Conservation (phyloP, 2,329 filamentous ascomycete species). For the Alternaria brassicae region DNA sequence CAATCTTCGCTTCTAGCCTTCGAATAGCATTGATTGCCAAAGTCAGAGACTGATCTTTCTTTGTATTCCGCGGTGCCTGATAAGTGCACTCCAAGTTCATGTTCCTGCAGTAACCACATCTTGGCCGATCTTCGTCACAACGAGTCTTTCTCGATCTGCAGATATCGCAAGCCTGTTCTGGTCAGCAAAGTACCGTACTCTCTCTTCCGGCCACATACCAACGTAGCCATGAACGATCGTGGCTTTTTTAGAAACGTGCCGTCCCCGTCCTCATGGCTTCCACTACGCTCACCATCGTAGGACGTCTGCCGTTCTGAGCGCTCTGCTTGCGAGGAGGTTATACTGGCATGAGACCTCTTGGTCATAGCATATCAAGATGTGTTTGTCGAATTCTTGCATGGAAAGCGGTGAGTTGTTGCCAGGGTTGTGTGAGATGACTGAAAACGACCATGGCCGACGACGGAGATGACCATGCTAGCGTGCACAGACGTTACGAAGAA, state of each 20-base stretch:
- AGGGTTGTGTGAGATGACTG: slow-evolving; percentile 5
- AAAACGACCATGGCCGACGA: neutral
- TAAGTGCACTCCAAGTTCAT: slow-evolving; percentile 60
- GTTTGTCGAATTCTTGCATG: slow-evolving; percentile 8
- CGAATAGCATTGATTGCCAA: slow-evolving; percentile 63
- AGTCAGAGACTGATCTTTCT: slow-evolving; percentile 62
- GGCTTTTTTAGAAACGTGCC: slow-evolving; percentile 43
- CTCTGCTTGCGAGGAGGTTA: slow-evolving; percentile 28
- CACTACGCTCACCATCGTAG: slow-evolving; percentile 31
- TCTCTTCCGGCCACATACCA: slow-evolving; percentile 16
- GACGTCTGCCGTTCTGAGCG: slow-evolving; percentile 24
- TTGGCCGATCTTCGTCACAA: slow-evolving; percentile 62
- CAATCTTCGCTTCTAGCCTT: slow-evolving; percentile 61
- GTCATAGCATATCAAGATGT: slow-evolving; percentile 43
- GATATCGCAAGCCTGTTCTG: slow-evolving; percentile 58
- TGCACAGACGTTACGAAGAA: slow-evolving; percentile 9
- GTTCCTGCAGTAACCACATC: slow-evolving; percentile 60
- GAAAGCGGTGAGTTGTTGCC: neutral
- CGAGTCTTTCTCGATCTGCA: slow-evolving; percentile 62
- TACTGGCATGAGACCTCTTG: slow-evolving; percentile 41
- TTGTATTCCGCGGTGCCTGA: slow-evolving; percentile 61
- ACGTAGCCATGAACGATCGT: slow-evolving; percentile 47
- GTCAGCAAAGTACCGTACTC: slow-evolving; percentile 13
- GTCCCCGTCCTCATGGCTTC: slow-evolving; percentile 34
- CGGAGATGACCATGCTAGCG: slow-evolving; percentile 9